Conservation (phyloP, 2,329 filamentous ascomycete species). For the Pyrenophora teres region DNA sequence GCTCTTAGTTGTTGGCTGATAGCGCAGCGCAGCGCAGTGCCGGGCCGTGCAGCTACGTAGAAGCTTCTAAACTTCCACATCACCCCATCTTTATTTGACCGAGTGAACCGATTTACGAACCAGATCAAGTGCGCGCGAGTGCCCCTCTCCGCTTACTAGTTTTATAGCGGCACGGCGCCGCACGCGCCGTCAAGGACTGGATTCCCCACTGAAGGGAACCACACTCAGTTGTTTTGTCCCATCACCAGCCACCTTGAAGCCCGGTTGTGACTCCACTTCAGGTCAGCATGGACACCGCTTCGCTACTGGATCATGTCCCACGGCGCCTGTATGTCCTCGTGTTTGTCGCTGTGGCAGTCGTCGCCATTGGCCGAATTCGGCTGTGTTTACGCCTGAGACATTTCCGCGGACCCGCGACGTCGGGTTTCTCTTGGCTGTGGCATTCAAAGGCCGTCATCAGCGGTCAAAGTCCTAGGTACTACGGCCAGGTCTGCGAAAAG, state of each 20-base stretch:
- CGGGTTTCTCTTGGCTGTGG: constrained; percentile 40
- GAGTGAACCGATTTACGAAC: not conserved
- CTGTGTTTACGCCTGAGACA: constrained; percentile 39
- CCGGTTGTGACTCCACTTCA: constrained; percentile 4
- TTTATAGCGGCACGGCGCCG: constrained; percentile 2
- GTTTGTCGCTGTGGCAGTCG: constrained; percentile 18
- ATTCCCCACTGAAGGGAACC: constrained; percentile 6
- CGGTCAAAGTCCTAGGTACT: constrained; percentile 29
- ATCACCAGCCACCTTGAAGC: constrained; percentile 5
- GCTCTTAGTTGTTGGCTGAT: not conserved
- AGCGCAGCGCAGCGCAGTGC: not conserved
- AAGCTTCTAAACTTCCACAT: not conserved
- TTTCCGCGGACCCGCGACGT: constrained; percentile 38
- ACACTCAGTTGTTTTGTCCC: not conserved
- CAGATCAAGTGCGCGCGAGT: too few species aligned
- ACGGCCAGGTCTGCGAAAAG: constrained; percentile 38
- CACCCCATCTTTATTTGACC: not conserved
- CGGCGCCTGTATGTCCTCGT: constrained; percentile 20
- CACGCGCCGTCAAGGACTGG: constrained; percentile 2
- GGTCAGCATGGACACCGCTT: constrained; percentile 14
- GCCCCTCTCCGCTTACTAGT: not conserved
- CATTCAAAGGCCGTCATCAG: constrained; percentile 38
- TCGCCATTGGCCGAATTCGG: constrained; percentile 23
- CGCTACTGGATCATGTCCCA: constrained; percentile 14
- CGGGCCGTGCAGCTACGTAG: not conserved